Percentiles rank a stretch among this genome's conserved stretches.
These are phyloP conservation scores for Cladophialophora chaetospira DNA, from an alignment of 2,329 filamentous ascomycete species.

Conservation along the genomic window DNA sequence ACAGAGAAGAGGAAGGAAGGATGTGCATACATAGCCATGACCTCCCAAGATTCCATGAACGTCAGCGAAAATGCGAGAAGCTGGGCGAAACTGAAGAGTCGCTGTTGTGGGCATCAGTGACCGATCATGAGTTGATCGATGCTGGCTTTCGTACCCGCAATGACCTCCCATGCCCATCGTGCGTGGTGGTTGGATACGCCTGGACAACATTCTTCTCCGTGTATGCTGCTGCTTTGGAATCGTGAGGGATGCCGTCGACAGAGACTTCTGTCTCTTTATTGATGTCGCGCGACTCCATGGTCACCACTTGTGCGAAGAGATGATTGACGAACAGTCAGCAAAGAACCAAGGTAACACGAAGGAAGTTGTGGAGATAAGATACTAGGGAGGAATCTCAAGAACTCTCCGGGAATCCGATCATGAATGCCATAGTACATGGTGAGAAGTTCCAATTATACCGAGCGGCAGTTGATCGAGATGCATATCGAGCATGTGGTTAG, in stretches of 20 bases:
- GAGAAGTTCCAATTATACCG: too few relatives aligned
- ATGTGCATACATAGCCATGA: slow-evolving; percentile 25
- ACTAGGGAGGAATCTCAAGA: too few relatives aligned
- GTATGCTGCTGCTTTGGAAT: slow-evolving; percentile 6
- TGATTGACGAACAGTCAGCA: too few relatives aligned
- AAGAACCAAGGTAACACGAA: neutral
- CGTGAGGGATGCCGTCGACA: slow-evolving; percentile 10
- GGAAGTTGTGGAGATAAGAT: neutral
- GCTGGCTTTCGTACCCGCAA: slow-evolving; percentile 15
- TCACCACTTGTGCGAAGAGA: too few relatives aligned
- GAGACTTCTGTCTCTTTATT: slow-evolving; percentile 19
- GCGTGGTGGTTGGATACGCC: slow-evolving; percentile 13
- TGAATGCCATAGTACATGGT: too few relatives aligned
- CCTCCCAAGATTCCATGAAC: slow-evolving; percentile 31
- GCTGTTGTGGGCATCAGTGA: neutral
- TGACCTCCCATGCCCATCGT: neutral
- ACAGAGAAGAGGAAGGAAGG: neutral
- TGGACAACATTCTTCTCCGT: slow-evolving; percentile 17
- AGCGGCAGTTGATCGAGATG: neutral
- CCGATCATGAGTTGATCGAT: neutral
- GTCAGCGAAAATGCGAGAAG: slow-evolving; percentile 31
- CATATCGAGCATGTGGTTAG: neutral
- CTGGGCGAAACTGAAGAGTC: slow-evolving; percentile 30
- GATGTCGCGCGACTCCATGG: slow-evolving; percentile 2
- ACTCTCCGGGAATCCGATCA: too few relatives aligned